Evolutionary conservation across 2,329 filamentous ascomycete genomes (phyloP).

Genomic region (Tolypocladium cylindrosporum): DNA sequence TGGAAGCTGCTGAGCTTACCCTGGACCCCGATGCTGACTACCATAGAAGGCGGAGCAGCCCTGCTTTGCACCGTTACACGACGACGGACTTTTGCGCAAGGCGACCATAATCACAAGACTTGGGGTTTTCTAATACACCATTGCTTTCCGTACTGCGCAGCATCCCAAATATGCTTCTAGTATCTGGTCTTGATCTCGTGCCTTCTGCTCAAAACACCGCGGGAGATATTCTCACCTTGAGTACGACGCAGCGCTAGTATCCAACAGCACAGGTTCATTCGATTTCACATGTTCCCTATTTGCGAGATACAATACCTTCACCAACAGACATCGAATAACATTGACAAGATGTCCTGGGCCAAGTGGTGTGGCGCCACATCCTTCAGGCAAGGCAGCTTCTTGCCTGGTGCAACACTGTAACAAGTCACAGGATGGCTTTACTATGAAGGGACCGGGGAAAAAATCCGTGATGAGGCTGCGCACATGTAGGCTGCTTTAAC

Average conservation of each 20-base stretch:
- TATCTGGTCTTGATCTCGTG: background rate
- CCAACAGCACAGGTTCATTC: background rate
- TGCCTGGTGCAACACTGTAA: background rate
- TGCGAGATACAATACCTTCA: background rate
- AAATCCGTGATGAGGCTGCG: background rate
- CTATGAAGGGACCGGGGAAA: too few species aligned
- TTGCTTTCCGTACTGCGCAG: too few species aligned
- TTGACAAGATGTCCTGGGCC: background rate
- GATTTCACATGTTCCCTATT: background rate
- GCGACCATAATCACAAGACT: background rate
- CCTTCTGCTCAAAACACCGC: too few species aligned
- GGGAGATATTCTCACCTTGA: background rate
- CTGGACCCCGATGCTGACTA: background rate
- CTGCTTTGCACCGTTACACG: background rate
- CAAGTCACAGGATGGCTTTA: too few species aligned
- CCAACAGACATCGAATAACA: background rate
- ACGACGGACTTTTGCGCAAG: background rate
- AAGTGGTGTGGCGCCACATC: background rate
- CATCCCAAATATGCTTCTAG: too few species aligned
- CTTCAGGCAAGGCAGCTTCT: background rate
- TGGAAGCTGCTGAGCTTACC: background rate
- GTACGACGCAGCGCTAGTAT: background rate
- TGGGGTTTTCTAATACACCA: background rate
- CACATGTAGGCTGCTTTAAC: background rate
- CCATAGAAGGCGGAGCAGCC: background rate